These are phyloP conservation scores for Pisolithus tinctorius DNA, from an alignment of 768 basidiomycete genomes.

Conservation along the genomic window DNA sequence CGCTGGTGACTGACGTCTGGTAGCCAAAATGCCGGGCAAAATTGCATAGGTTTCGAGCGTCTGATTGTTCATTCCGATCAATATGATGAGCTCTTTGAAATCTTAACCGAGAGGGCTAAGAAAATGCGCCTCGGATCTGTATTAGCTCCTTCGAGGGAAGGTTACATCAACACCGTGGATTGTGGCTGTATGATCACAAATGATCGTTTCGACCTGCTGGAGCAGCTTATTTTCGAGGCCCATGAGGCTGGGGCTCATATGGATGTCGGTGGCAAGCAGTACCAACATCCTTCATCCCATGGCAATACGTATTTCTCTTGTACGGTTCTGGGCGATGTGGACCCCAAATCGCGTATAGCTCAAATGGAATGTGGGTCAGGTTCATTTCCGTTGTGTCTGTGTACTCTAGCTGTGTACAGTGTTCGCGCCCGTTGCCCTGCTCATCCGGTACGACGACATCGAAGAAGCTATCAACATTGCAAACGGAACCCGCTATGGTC, in stretches of 20 bases:
- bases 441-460: slow-evolving; percentile 78
- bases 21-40: slow-evolving; percentile 92
- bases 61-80: slow-evolving; percentile 78
- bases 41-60: slow-evolving; percentile 95
- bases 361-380: slow-evolving; percentile 57
- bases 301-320: slow-evolving; percentile 81
- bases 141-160: slow-evolving; percentile 57
- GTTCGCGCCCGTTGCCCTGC: slow-evolving; percentile 86
- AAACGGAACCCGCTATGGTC: slow-evolving; percentile 81
- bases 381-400: background rate
- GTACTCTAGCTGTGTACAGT: slow-evolving; percentile 39
- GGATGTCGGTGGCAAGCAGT: slow-evolving; percentile 59
- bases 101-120: slow-evolving; percentile 55
- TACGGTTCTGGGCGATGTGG: slow-evolving; percentile 80
- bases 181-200: slow-evolving; percentile 82
- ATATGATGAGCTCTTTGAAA: slow-evolving; percentile 66
- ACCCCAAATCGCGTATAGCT: slow-evolving; percentile 66
- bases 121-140: slow-evolving; percentile 77
- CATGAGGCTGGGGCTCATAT: slow-evolving; percentile 58
- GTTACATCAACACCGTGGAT: slow-evolving; percentile 70
- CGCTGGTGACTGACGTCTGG: background rate
- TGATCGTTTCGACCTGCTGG: slow-evolving; percentile 62
- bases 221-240: slow-evolving; percentile 65
- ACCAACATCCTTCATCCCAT: slow-evolving; percentile 57
- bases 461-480: slow-evolving; percentile 86